Evolutionary conservation across 2,329 filamentous ascomycete genomes (phyloP).

Genomic region (Calonectria honghensis): DNA sequence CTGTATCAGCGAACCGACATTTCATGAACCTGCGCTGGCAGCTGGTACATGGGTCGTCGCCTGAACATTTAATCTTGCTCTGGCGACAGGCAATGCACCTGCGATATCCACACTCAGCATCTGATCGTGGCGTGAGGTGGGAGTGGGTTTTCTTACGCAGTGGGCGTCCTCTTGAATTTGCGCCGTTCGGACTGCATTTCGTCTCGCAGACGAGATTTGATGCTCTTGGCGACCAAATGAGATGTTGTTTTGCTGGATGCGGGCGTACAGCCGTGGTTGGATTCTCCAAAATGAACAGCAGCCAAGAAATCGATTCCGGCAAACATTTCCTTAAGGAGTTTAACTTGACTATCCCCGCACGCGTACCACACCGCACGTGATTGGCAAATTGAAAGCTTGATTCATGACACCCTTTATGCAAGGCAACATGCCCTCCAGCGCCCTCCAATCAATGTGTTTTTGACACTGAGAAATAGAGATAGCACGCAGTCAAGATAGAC

Average conservation of each 20-base stretch:
- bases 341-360: conserved; percentile 12
- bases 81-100: conserved; percentile 34
- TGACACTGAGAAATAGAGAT: not conserved
- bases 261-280: conserved; percentile 6
- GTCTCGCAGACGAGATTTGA: not conserved
- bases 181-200: conserved; percentile 35
- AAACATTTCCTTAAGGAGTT: conserved; percentile 11
- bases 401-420: not conserved
- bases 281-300: conserved; percentile 4
- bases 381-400: conserved; percentile 5
- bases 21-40: conserved; percentile 34
- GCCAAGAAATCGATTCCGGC: conserved; percentile 1
- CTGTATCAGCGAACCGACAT: conserved; percentile 33
- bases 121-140: not conserved
- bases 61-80: conserved; percentile 37
- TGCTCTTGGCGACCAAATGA: not conserved
- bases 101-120: not conserved
- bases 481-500: not conserved
- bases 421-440: not conserved
- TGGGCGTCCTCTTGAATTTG: conserved; percentile 33
- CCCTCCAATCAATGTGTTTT: not conserved
- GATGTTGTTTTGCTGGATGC: not conserved
- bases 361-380: conserved; percentile 8
- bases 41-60: conserved; percentile 32
- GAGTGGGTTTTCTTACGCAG: conserved; percentile 28